Base-by-base conservation (phyloP, 208 protist species). In the Tetramitus jugosus region DNA sequence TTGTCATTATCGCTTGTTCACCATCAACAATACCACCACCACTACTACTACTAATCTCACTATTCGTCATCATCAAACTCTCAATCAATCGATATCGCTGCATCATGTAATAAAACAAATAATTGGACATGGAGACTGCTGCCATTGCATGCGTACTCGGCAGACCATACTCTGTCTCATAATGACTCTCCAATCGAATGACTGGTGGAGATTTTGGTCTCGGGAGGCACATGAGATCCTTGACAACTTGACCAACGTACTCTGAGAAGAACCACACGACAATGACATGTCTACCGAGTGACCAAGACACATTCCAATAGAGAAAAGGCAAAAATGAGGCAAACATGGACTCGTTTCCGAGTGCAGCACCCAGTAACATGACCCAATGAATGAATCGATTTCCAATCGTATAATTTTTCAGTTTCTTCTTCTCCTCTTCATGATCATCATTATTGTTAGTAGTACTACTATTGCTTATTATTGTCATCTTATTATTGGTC, bases 341-440 rank as follows among this genome's bases (percentile, higher is more conserved):
- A 37, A 67, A 67, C 26, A 39, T 67, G n/a, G 10, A 14, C 37
- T 67, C 61, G 37, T 67, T 67, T 39, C 61, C 61, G 13, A 67
- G 31, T 31, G 17, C 33, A 40, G 26, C 31, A 8, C 61, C 31
- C 31, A 3, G n/a, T n/a, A n/a, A n/a, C n/a, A n/a, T n/a, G n/a
- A n/a, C n/a, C n/a, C n/a, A n/a, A n/a, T n/a, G n/a, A n/a, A n/a
- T n/a, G n/a, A n/a, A n/a, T n/a, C n/a, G n/a, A n/a, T n/a, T n/a
- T n/a, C n/a, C n/a, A n/a, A n/a, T n/a, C n/a, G n/a, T n/a, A n/a
- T n/a, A n/a, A n/a, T n/a, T n/a, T n/a, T n/a, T n/a, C n/a, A n/a
- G n/a, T n/a, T n/a, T n/a, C n/a, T n/a, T n/a, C n/a, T n/a, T n/a
- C n/a, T n/a, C n/a, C n/a, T n/a, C n/a, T n/a, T n/a, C n/a, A n/a